A percentile compares a stretch with the other conserved stretches of the same genome.
These are phyloP conservation scores for Cystofilobasidium macerans DNA, from an alignment of 768 basidiomycete genomes.

Conservation along the genomic window DNA sequence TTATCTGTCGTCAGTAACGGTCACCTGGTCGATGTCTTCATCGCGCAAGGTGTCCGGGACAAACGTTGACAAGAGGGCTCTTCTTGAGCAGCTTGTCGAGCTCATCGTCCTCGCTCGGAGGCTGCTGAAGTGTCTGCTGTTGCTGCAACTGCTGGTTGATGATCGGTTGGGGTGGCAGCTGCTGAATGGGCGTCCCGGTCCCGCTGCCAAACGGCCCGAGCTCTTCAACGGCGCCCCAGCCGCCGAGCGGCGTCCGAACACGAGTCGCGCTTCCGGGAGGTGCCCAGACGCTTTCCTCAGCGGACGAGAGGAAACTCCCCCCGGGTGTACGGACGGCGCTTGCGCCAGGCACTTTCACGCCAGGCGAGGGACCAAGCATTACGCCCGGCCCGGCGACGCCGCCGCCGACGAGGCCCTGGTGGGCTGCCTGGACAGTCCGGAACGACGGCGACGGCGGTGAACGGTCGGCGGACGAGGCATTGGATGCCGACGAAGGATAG, in stretches of 20 bases:
- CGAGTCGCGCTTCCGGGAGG: not conserved
- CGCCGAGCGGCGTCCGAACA: not conserved
- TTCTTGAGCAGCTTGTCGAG: conserved; percentile 13
- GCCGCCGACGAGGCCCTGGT: too few species aligned
- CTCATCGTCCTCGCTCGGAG: conserved; percentile 9
- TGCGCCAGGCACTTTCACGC: not conserved
- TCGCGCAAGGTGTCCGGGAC: not conserved
- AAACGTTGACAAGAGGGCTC: conserved; percentile 7
- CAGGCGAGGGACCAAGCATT: not conserved
- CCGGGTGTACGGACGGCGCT: not conserved
- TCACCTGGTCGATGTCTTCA: not conserved
- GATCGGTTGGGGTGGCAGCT: not conserved
- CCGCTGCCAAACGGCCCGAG: not conserved
- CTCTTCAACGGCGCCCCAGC: not conserved
- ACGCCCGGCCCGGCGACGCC: not conserved
- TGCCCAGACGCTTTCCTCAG: not conserved
- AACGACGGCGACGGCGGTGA: conserved; percentile 1
- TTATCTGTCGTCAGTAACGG: too few species aligned
- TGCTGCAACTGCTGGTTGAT: not conserved
- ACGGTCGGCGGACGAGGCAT: not conserved
- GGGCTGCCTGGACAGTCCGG: not conserved
- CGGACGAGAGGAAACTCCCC: not conserved
- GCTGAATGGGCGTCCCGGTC: not conserved
- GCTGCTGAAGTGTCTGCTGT: not conserved
- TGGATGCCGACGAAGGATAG: conserved; percentile 8